Evolutionary conservation across 2,329 filamentous ascomycete species (phyloP).

Genomic region (Ophiocordyceps camponoti-rufipedis): DNA sequence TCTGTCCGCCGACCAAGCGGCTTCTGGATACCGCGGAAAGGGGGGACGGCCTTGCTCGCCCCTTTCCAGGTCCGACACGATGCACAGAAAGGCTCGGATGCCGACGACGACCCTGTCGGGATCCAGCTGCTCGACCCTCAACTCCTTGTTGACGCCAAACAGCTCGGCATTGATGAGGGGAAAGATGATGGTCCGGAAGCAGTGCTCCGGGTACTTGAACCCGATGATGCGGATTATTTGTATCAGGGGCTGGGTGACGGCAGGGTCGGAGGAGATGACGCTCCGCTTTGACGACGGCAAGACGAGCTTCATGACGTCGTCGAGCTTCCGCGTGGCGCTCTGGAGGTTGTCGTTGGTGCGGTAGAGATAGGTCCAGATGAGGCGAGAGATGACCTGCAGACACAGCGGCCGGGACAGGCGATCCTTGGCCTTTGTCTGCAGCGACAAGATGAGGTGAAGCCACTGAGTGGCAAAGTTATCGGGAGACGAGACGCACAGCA

Average conservation of each 20-base stretch:
- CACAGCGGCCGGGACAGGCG: constrained; percentile 59
- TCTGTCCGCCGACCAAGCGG: constrained; percentile 21
- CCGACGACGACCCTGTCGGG: constrained; percentile 96
- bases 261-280: constrained; percentile 63
- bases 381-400: constrained; percentile 72
- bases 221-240: constrained; percentile 91
- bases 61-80: constrained; percentile 85
- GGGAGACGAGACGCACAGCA: constrained; percentile 73
- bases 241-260: constrained; percentile 77
- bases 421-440: constrained; percentile 74
- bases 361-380: constrained; percentile 91
- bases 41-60: constrained; percentile 60
- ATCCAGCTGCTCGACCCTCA: constrained; percentile 82
- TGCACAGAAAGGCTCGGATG: constrained; percentile 80
- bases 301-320: constrained; percentile 74
- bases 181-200: constrained; percentile 85
- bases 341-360: constrained; percentile 56
- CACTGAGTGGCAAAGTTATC: constrained; percentile 77
- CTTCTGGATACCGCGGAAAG: constrained; percentile 54
- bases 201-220: constrained; percentile 83
- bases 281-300: constrained; percentile 66
- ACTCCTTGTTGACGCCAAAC: constrained; percentile 57
- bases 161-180: constrained; percentile 83
- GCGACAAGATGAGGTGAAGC: constrained; percentile 59
- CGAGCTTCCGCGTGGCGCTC: constrained; percentile 57